A percentile compares a stretch with the other conserved stretches of the same genome.
Evolutionary conservation across 345 rosid genomes (phyloP).

Genomic region (Lumnitzera littorea): DNA sequence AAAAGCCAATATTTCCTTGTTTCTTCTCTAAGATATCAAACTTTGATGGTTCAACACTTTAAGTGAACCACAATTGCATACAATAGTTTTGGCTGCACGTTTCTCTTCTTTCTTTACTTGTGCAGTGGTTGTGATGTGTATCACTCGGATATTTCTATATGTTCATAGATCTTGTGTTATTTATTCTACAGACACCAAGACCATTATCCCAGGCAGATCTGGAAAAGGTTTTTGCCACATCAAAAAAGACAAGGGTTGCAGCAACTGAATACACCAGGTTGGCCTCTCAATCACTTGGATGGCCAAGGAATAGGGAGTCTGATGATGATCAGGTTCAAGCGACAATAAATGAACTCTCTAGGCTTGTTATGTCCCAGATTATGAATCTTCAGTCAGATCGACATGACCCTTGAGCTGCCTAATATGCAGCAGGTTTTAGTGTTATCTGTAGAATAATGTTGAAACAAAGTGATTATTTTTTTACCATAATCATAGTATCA

Average conservation of each 20-base stretch:
- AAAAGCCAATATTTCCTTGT: neutral
- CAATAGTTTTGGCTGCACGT: too few relatives aligned
- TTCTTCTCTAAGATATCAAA: constrained; percentile 9
- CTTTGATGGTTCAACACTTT: neutral
- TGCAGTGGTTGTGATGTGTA: neutral
- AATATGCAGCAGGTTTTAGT: constrained; percentile 5
- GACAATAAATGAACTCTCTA: constrained; percentile 73
- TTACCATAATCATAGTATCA: too few relatives aligned
- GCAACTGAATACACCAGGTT: constrained; percentile 61
- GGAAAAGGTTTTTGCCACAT: constrained; percentile 59
- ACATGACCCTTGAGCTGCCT: constrained; percentile 35
- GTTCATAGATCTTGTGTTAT: neutral
- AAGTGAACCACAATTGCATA: neutral
- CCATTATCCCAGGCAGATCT: constrained; percentile 60
- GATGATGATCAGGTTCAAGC: constrained; percentile 73
- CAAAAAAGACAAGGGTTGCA: constrained; percentile 66
- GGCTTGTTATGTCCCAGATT: constrained; percentile 70
- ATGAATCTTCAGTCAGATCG: constrained; percentile 63
- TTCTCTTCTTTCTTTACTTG: too few relatives aligned
- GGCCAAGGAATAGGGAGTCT: constrained; percentile 43
- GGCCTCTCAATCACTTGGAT: constrained; percentile 44
- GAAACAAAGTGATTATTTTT: too few relatives aligned
- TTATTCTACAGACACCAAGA: constrained; percentile 55
- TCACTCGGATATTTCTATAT: neutral
- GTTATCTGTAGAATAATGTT: constrained; percentile 2